These are phyloP conservation scores for Hypoxylon sp. DNA, from an alignment of 2,329 filamentous ascomycete genomes.

Conservation along the genomic window DNA sequence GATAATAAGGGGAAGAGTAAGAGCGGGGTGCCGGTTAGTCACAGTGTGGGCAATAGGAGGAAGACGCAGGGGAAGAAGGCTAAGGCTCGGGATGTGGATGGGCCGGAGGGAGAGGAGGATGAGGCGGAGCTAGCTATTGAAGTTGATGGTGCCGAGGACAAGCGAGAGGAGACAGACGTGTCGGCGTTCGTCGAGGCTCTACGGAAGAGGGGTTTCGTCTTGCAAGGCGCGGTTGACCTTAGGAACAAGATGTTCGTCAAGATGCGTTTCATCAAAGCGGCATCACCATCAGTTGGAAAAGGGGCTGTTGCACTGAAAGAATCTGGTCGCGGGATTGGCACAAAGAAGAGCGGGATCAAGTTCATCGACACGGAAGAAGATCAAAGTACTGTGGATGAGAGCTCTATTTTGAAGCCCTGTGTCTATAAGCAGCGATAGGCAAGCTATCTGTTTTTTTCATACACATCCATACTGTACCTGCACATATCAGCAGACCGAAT, in stretches of 20 bases:
- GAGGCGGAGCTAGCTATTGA: conserved; percentile 75
- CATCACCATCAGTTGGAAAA: conserved; percentile 81
- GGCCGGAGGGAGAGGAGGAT: conserved; percentile 64
- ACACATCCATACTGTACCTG: conserved; percentile 18
- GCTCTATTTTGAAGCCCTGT: conserved; percentile 86
- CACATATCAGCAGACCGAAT: conserved; percentile 18
- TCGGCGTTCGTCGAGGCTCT: conserved; percentile 89
- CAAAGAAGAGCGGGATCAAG: conserved; percentile 63
- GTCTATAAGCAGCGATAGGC: conserved; percentile 89
- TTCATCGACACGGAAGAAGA: conserved; percentile 72
- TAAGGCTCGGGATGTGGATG: conserved; percentile 61
- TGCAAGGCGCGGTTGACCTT: conserved; percentile 83
- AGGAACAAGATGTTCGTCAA: conserved; percentile 98
- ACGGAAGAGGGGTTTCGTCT: conserved; percentile 83
- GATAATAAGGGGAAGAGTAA: conserved; percentile 62
- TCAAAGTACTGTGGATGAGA: conserved; percentile 75
- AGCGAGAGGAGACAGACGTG: conserved; percentile 84
- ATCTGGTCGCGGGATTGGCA: conserved; percentile 18
- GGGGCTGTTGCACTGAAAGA: conserved; percentile 63
- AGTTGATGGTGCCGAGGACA: conserved; percentile 77
- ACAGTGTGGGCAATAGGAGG: conserved; percentile 79
- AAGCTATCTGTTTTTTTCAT: conserved; percentile 23
- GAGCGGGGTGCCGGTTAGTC: conserved; percentile 66
- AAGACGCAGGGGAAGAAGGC: conserved; percentile 62
- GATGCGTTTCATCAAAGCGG: conserved; percentile 94